phyloP scores from a whole-genome alignment of 805 yeast species.

The Jamesozyma hellenica region DNA sequence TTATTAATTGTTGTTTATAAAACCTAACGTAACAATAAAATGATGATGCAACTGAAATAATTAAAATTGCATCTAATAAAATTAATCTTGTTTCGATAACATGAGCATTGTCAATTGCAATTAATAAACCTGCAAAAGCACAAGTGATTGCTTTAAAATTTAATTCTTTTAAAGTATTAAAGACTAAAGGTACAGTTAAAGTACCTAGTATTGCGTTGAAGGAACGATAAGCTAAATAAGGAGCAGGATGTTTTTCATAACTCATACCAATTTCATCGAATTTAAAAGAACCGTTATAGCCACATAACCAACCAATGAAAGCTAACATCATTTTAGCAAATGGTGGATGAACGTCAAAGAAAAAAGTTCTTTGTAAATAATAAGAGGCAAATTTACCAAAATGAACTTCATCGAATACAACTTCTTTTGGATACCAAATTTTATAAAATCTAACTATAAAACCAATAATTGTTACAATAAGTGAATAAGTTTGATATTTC shows the following conservation, averaged over 20 bases:
- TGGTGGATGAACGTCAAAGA: constrained; percentile 97
- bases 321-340: constrained; percentile 92
- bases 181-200: constrained; percentile 73
- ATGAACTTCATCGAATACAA: constrained; percentile 81
- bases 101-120: constrained; percentile 83
- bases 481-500: constrained; percentile 37
- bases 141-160: constrained; percentile 73
- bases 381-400: constrained; percentile 80
- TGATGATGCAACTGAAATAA: constrained; percentile 72
- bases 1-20: constrained; percentile 50
- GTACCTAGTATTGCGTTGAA: constrained; percentile 76
- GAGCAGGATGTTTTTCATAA: constrained; percentile 70
- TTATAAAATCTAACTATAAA: constrained; percentile 55
- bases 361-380: constrained; percentile 81
- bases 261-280: constrained; percentile 83
- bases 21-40: constrained; percentile 72
- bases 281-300: constrained; percentile 86
- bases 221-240: constrained; percentile 74
- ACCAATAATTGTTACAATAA: constrained; percentile 54
- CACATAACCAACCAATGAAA: constrained; percentile 75
- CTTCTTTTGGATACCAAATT: constrained; percentile 58
- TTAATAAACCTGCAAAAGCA: constrained; percentile 62
- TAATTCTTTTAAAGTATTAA: constrained; percentile 75
- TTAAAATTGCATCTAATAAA: constrained; percentile 80
- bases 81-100: constrained; percentile 84